Conservation (phyloP, 768 basidiomycete genomes). For the Pleurotus tuber-regium region DNA sequence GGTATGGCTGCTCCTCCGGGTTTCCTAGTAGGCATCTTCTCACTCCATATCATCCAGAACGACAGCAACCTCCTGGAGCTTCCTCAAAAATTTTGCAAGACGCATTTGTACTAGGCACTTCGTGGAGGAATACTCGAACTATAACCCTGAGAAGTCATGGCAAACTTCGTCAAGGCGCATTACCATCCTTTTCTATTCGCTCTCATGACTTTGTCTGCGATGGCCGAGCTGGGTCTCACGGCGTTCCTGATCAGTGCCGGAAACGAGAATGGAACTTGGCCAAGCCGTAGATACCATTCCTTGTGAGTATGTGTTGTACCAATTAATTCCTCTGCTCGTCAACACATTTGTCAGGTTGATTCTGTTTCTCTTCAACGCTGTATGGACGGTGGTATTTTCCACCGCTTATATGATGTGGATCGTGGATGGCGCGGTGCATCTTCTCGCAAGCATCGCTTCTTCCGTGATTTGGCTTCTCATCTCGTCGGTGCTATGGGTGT, state of each 20-base stretch:
- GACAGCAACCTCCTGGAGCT: not conserved
- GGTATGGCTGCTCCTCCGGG: not conserved
- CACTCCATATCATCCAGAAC: constrained; percentile 3
- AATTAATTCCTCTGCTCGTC: constrained; percentile 12
- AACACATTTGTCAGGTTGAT: constrained; percentile 40
- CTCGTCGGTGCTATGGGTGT: constrained; percentile 67
- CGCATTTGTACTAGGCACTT: too few species aligned
- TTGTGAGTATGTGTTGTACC: constrained; percentile 40
- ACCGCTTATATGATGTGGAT: constrained; percentile 72
- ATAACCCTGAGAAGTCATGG: constrained; percentile 8
- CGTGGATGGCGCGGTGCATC: constrained; percentile 58
- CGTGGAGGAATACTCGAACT: too few species aligned
- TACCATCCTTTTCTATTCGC: constrained; percentile 63
- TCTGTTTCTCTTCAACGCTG: constrained; percentile 59
- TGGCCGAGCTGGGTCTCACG: constrained; percentile 74
- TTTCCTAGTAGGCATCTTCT: not conserved
- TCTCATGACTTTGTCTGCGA: constrained; percentile 62
- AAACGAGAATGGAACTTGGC: constrained; percentile 60
- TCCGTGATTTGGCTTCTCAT: constrained; percentile 72
- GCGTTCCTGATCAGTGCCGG: constrained; percentile 71
- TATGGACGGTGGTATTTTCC: constrained; percentile 75
- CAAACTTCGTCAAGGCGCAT: constrained; percentile 41
- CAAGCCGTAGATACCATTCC: constrained; percentile 59
- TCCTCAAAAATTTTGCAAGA: not conserved
- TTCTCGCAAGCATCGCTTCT: constrained; percentile 75